These are phyloP conservation scores for Lachnellula hyalina DNA, from an alignment of 2,329 filamentous ascomycete species.

Conservation along the genomic window DNA sequence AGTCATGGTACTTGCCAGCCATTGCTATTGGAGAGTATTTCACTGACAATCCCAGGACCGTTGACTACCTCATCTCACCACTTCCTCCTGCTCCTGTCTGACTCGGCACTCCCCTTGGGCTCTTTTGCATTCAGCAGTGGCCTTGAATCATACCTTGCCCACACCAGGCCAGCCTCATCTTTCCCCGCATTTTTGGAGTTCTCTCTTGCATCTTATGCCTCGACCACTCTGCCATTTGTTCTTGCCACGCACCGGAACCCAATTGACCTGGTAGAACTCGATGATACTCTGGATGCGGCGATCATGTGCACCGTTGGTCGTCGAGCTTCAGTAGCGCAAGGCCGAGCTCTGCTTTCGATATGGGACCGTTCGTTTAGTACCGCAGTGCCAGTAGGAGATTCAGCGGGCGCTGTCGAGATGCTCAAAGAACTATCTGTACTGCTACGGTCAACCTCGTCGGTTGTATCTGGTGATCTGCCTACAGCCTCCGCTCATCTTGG, in stretches of 20 bases:
- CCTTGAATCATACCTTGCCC: slow-evolving; percentile 75
- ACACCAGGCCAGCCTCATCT: slow-evolving; percentile 45
- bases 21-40: not conserved
- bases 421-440: slow-evolving; percentile 26
- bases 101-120: slow-evolving; percentile 75
- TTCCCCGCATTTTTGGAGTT: slow-evolving; percentile 65
- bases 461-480: slow-evolving; percentile 31
- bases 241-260: slow-evolving; percentile 60
- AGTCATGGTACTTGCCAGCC: slow-evolving; percentile 15
- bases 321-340: slow-evolving; percentile 70
- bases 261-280: slow-evolving; percentile 47
- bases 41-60: slow-evolving; percentile 16
- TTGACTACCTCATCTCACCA: slow-evolving; percentile 39
- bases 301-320: slow-evolving; percentile 75
- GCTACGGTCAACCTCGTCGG: slow-evolving; percentile 21
- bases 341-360: slow-evolving; percentile 65
- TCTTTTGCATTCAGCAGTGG: slow-evolving; percentile 85
- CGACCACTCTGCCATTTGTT: slow-evolving; percentile 69
- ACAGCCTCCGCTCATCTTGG: slow-evolving; percentile 59
- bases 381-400: slow-evolving; percentile 29
- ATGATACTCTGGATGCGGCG: slow-evolving; percentile 72
- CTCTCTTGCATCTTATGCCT: slow-evolving; percentile 66
- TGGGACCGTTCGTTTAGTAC: slow-evolving; percentile 67
- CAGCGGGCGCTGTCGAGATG: slow-evolving; percentile 16
- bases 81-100: slow-evolving; percentile 70